Evolutionary conservation across 805 yeast species (phyloP), one percentile per base, ranked within the genome.

Genomic region (Starmerella davenportii): DNA sequence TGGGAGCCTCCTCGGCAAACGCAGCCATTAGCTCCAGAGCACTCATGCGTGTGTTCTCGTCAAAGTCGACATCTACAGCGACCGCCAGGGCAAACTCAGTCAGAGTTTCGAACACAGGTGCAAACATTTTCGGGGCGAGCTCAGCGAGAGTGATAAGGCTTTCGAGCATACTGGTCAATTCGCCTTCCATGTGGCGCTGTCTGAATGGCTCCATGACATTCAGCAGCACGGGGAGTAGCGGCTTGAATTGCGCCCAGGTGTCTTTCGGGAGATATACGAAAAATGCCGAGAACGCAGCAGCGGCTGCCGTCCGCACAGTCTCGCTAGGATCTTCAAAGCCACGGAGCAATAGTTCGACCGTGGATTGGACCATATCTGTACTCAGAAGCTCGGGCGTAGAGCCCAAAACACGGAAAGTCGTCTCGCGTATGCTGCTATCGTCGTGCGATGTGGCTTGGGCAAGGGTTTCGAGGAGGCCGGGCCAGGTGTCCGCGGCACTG

Each of bases 41-140:
- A 1, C 90, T 77, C 51, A 81, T 65, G 54, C 98, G 72, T 4
- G 95, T 76, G 35, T 64, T 60, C 17, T 82, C 68, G 21, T 82
- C 95, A 48, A 84, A 61, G 17, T 80, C 92, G 51, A 68, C 71
- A 59, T 82, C 76, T 51, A 79, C 81, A 37, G 82, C 70, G 24
- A 90, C 87, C 14, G 74, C 70, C n/a, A 82, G 69, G 51, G 90
- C 74, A 52, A 90, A 90, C 45, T 79, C 79, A 37, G 84, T 72
- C 33, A 90, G 74, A n/a, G 81, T 76, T 36, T 77, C 75, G 56
- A 90, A 87, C 81, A 87, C 79, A 32, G 82, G 82, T 53, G 70
- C 72, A 64, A 90, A 90, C 73, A 90, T 72, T 54, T 85, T 87
- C 38, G 98, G 96, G 7, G 95, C 96, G 43, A 85, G 62, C 45